These are phyloP conservation scores for Annulohypoxylon nitens DNA, from an alignment of 495 filamentous ascomycete genomes.

Conservation along the genomic window DNA sequence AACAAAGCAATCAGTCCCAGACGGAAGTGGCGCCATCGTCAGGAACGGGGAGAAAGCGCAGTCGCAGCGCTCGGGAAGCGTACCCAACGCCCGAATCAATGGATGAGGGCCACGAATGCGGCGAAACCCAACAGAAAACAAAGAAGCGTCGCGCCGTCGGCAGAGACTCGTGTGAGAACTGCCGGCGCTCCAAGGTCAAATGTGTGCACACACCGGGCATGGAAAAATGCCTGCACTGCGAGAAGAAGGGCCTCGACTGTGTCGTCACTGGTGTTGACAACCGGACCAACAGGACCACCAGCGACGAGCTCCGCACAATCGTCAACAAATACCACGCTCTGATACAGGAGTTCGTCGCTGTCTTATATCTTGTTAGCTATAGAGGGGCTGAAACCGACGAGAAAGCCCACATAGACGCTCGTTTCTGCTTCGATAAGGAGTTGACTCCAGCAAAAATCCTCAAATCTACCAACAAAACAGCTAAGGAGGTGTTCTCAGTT, in stretches of 20 bases:
- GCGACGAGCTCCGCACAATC: not conserved
- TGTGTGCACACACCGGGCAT: not conserved
- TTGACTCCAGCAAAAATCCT: constrained; percentile 1
- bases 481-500: not conserved
- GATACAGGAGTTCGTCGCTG: constrained; percentile 14
- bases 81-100: not conserved
- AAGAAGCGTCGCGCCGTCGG: constrained; percentile 3
- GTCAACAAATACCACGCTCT: constrained; percentile 13
- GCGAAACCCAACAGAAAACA: not conserved
- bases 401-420: not conserved
- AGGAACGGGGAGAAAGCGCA: not conserved
- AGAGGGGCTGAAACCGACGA: not conserved
- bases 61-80: not conserved
- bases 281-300: constrained; percentile 5
- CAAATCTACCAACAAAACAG: not conserved
- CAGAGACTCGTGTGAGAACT: not conserved
- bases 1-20: not conserved
- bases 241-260: not conserved
- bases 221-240: not conserved
- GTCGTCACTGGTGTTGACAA: constrained; percentile 9
- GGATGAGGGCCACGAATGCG: not conserved
- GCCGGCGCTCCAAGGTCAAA: constrained; percentile 8
- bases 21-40: not conserved
- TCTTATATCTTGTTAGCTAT: not conserved
- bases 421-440: not conserved